Evolutionary conservation across 148 eudicot species (phyloP), one percentile per base, ranked within the genome.

Genomic region (Salicornia ramosissima): DNA sequence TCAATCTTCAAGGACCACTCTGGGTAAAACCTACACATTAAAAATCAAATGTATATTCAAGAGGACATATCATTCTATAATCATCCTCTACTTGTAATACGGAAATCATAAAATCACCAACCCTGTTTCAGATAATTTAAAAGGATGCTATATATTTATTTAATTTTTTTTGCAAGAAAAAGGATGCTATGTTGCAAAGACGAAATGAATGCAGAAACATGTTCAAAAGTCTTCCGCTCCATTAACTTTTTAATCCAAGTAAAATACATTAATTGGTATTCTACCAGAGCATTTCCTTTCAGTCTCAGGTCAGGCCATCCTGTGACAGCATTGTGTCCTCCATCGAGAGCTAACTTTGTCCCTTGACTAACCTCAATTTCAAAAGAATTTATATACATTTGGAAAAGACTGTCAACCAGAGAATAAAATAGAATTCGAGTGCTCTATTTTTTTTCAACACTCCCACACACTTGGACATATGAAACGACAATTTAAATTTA

Each of bases 1-100:
- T 83, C n/a, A n/a, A n/a, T n/a, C 96, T 83, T 95, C 99, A 65
- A 95, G 89, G 75, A 91, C 99, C 71, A 95, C 80, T 75, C 99
- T 86, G 21, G 99, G 99, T 69, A 95, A 76, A 77, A 95, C 68
- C 97, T 95, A 63, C 64, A 71, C 61, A 47, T 16, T 29, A 73
- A 72, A 5, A 69, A 54, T 24, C 25, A 3, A 43, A 52, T 2
- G 22, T 26, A 50, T 19, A 60, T 59, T 43, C 31, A 36, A 33
- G 43, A 36, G 49, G 33, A 40, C 31, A 50, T 19, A 53, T 42
- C 6, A 52, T 25, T 24, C 26, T 30, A 53, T 30, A 10, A 69
- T 19, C 10, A 9, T 63, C 49, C 13, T n/a, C n/a, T n/a, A n/a
- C n/a, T n/a, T n/a, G n/a, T n/a, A n/a, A n/a, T n/a, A n/a, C n/a